These are phyloP conservation scores for Chaetomidium leptoderma DNA, from an alignment of 495 filamentous ascomycete species.

Conservation along the genomic window DNA sequence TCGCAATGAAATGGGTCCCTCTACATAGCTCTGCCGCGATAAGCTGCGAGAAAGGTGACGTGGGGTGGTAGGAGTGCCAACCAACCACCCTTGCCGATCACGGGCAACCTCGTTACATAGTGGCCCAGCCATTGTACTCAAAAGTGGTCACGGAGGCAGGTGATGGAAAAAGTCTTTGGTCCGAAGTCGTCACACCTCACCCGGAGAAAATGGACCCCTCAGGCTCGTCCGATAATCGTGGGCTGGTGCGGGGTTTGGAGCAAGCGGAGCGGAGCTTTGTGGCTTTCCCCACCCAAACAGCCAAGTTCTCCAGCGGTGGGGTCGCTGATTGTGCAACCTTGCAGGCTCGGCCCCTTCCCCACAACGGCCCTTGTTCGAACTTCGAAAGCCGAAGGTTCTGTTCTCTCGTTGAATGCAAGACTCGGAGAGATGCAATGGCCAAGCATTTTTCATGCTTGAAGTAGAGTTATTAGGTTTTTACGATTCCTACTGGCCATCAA, in stretches of 20 bases:
- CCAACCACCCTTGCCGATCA: neutral
- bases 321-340: no score
- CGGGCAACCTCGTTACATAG: neutral
- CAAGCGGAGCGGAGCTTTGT: neutral
- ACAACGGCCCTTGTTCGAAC: no score
- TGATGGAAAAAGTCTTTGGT: neutral
- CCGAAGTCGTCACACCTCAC: neutral
- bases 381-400: no score
- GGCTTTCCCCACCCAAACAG: no score
- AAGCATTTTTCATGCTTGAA: no score
- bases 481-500: no score
- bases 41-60: conserved; percentile 14
- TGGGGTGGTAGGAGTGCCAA: conserved; percentile 4
- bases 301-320: no score
- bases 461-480: no score
- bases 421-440: no score
- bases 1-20: conserved; percentile 14
- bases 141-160: conserved; percentile 7
- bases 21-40: conserved; percentile 18
- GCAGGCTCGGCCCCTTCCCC: no score
- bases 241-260: conserved; percentile 5
- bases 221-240: conserved; percentile 9
- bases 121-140: neutral
- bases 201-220: neutral
- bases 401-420: no score